Percentiles rank a stretch among this genome's conserved stretches.
phyloP scores from a whole-genome alignment of 495 filamentous ascomycete genomes.

The Podospora pseudocomata region DNA sequence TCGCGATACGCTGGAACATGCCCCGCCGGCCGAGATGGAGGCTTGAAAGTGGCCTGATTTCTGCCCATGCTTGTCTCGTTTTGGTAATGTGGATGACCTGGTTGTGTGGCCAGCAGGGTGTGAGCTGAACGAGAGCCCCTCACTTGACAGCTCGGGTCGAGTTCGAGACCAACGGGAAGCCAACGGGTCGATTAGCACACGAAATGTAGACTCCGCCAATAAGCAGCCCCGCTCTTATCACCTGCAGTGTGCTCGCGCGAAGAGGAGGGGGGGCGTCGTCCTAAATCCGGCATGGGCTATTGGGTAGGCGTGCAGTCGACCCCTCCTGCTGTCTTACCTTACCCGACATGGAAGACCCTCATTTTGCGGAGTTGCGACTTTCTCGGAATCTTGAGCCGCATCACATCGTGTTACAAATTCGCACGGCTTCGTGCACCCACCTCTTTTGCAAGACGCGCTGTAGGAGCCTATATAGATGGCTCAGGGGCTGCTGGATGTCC shows the following conservation, averaged over 20 bases:
- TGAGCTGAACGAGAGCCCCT: conserved; percentile 23
- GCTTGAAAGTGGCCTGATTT: conserved; percentile 27
- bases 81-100: conserved; percentile 3
- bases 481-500: neutral
- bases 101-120: conserved; percentile 8
- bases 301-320: conserved; percentile 28
- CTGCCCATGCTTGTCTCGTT: conserved; percentile 4
- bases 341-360: conserved; percentile 25
- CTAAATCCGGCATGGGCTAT: conserved; percentile 22
- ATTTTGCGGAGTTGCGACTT: conserved; percentile 6
- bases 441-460: neutral
- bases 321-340: conserved; percentile 26
- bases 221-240: conserved; percentile 28
- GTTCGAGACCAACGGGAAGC: conserved; percentile 9
- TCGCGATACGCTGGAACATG: conserved; percentile 36
- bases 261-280: conserved; percentile 19
- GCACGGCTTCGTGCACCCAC: conserved; percentile 1
- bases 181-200: conserved; percentile 29
- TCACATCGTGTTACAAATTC: conserved; percentile 4
- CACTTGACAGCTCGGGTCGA: conserved; percentile 23
- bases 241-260: conserved; percentile 23
- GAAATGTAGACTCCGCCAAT: conserved; percentile 27
- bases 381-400: conserved; percentile 27
- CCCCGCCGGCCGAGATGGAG: conserved; percentile 24
- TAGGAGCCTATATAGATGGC: neutral